These are phyloP conservation scores for Pichia insulana DNA, from an alignment of 805 yeast genomes.

Conservation along the genomic window DNA sequence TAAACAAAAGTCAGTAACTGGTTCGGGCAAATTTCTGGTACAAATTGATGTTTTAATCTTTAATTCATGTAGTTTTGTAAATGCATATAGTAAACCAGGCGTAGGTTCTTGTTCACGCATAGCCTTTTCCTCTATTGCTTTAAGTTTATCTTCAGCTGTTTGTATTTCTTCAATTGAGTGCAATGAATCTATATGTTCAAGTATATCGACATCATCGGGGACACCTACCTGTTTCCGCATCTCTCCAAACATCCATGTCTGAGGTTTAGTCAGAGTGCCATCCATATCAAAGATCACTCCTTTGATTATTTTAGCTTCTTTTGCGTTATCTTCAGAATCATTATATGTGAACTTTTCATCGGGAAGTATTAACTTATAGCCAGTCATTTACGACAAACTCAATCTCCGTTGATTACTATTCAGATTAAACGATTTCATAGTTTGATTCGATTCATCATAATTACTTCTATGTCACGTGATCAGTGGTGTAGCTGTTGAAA, in stretches of 20 bases:
- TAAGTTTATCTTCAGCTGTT: conserved; percentile 38
- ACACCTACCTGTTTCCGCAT: conserved; percentile 47
- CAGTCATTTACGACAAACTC: too few relatives aligned
- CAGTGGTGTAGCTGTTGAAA: too few relatives aligned
- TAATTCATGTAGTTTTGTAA: conserved; percentile 23
- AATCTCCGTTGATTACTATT: too few relatives aligned
- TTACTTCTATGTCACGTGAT: too few relatives aligned
- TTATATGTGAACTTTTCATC: too few relatives aligned
- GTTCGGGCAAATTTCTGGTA: conserved; percentile 48
- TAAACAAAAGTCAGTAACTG: conserved; percentile 44
- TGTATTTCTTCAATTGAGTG: conserved; percentile 26
- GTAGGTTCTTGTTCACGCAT: conserved; percentile 50
- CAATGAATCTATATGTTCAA: conserved; percentile 35
- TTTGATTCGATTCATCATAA: too few relatives aligned
- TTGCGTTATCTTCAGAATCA: too few relatives aligned
- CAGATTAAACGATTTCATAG: too few relatives aligned
- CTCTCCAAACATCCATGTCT: conserved; percentile 35
- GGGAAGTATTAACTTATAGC: neutral
- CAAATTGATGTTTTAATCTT: conserved; percentile 45
- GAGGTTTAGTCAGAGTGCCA: conserved; percentile 65
- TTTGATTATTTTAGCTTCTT: conserved; percentile 7
- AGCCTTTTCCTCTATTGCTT: conserved; percentile 50
- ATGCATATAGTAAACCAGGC: conserved; percentile 36
- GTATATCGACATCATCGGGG: conserved; percentile 39
- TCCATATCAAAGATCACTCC: conserved; percentile 75